These are phyloP conservation scores for Dichotomocladium elegans DNA, from an alignment of 371 early-diverging fungal species.

Conservation along the genomic window DNA sequence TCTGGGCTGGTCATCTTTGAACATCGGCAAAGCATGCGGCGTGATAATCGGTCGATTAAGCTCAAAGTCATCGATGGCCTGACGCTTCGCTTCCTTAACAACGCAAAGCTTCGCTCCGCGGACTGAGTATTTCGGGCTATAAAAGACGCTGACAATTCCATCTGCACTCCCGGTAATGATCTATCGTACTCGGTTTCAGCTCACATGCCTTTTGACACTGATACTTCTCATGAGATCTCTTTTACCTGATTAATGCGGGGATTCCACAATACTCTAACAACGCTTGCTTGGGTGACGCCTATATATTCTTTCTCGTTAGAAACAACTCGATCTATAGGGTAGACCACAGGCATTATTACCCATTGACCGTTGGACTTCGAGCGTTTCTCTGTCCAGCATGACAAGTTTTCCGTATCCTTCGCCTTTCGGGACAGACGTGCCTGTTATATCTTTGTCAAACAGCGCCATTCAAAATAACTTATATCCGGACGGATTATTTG, in stretches of 20 bases:
- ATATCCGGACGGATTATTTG: too few relatives aligned
- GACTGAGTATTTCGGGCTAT: conserved; percentile 68
- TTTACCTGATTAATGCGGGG: conserved; percentile 78
- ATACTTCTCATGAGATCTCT: not conserved
- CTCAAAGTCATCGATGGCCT: conserved; percentile 67
- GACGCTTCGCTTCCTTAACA: conserved; percentile 59
- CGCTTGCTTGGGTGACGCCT: conserved; percentile 61
- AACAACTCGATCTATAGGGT: not conserved
- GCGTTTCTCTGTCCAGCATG: conserved; percentile 66
- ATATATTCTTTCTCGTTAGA: not conserved
- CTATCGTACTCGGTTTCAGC: conserved; percentile 16
- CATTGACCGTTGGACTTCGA: conserved; percentile 54
- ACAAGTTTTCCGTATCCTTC: conserved; percentile 67
- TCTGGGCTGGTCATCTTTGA: conserved; percentile 67
- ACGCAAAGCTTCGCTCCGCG: conserved; percentile 79
- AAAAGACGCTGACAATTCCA: conserved; percentile 74
- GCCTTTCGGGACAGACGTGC: conserved; percentile 66
- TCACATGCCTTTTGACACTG: not conserved
- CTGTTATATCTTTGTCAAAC: conserved; percentile 9
- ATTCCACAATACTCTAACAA: conserved; percentile 84
- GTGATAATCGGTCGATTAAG: conserved; percentile 74
- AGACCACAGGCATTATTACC: too few relatives aligned
- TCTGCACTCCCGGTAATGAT: conserved; percentile 75
- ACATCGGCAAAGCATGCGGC: conserved; percentile 87
- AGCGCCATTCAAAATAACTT: not conserved